A percentile compares a stretch with the other conserved stretches of the same genome.
Conservation (phyloP, 2,329 filamentous ascomycete genomes). For the Fusarium nodosum region DNA sequence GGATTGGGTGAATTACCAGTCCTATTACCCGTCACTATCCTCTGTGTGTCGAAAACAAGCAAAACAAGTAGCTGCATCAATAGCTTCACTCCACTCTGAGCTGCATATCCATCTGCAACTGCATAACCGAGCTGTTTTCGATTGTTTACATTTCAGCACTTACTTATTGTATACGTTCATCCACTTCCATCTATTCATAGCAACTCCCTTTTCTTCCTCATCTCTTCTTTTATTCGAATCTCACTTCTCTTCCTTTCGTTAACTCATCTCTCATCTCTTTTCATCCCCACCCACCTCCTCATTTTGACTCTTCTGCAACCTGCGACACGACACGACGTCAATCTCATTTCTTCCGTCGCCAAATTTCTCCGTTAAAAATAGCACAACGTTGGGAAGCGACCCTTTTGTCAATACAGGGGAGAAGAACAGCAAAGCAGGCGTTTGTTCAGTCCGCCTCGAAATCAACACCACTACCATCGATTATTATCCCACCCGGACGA, state of each 20-base stretch:
- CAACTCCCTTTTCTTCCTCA: constrained; percentile 15
- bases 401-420: constrained; percentile 9
- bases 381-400: constrained; percentile 1
- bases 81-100: constrained; percentile 34
- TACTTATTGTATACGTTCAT: constrained; percentile 11
- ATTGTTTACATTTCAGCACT: constrained; percentile 14
- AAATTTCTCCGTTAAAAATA: constrained; percentile 28
- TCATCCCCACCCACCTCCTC: constrained; percentile 29
- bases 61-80: constrained; percentile 26
- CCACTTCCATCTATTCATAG: constrained; percentile 16
- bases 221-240: constrained; percentile 6
- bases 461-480: constrained; percentile 15
- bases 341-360: constrained; percentile 26
- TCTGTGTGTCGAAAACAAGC: constrained; percentile 22
- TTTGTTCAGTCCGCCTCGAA: neutral
- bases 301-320: constrained; percentile 17
- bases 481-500: neutral
- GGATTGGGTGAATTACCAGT: neutral
- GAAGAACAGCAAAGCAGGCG: neutral
- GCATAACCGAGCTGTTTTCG: constrained; percentile 17
- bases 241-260: constrained; percentile 9
- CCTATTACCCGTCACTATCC: constrained; percentile 1
- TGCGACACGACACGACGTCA: constrained; percentile 26
- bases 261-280: constrained; percentile 26
- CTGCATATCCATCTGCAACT: constrained; percentile 27